Evolutionary conservation across 1,139 yeast species (phyloP), one percentile per base, ranked within the genome.

Genomic region (Cylindricascospora bacillispora): DNA sequence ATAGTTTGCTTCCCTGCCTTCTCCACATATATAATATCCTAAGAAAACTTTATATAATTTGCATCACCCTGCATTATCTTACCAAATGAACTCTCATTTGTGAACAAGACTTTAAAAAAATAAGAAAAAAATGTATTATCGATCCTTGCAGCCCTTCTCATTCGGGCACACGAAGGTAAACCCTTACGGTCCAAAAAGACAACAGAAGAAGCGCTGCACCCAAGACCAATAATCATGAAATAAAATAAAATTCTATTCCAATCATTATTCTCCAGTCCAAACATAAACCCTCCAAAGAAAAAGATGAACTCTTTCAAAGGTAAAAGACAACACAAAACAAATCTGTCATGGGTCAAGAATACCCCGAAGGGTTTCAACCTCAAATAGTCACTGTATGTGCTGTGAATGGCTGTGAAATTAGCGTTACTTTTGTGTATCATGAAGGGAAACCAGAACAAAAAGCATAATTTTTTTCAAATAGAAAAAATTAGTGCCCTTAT

Each of bases 161-260:
- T 73, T 60, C 80, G 81, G 80, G 73, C 64, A 66, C 81, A 73
- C 85, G 80, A 76, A 75, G 83, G 81, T 64, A 66, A 60, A 53
- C 74, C 81, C 80, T 73, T 71, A 69, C 75, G 59, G 58, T 59
- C 42, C 54, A 56, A 54, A 54, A 56, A 54, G 52, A 56, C 59
- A 55, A 46, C 60, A 55, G 62, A 72, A 70, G 80, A 65, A 61
- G 57, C 64, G 73, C 74, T 73, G 85, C 85, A 76, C 85, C 85
- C 85, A 72, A 76, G 85, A 76, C 65, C 73, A 63, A 66, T 56
- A 56, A 44, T 32, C 35, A n/a, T n/a, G n/a, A n/a, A n/a, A n/a
- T n/a, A n/a, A n/a, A n/a, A n/a, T n/a, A n/a, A n/a, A n/a, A n/a
- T n/a, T n/a, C n/a, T n/a, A n/a, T n/a, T n/a, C n/a, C n/a, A n/a